Evolutionary conservation across 257 asterid genomes (phyloP).

Genomic region (Fraxinus anomala): DNA sequence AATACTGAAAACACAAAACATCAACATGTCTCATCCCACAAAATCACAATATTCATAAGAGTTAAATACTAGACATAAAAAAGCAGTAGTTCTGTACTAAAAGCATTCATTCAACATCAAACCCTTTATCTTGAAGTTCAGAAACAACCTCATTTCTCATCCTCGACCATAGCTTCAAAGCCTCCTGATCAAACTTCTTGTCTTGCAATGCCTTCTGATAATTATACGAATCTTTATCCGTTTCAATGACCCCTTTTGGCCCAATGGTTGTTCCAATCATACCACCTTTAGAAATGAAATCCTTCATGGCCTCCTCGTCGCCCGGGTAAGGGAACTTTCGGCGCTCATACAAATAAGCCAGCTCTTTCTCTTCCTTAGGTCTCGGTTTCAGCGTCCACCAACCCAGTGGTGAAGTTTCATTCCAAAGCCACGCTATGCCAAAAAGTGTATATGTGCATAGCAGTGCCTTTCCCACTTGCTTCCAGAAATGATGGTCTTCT

Average conservation of each 20-base stretch:
- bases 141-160: conserved; percentile 77
- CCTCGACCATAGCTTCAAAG: conserved; percentile 82
- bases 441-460: conserved; percentile 73
- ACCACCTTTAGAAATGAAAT: conserved; percentile 82
- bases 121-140: conserved; percentile 80
- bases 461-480: conserved; percentile 76
- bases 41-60: neutral
- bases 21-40: neutral
- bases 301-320: conserved; percentile 85
- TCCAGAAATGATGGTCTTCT: conserved; percentile 92
- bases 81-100: neutral
- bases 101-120: conserved; percentile 52
- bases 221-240: conserved; percentile 59
- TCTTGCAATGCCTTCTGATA: conserved; percentile 85
- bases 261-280: conserved; percentile 96
- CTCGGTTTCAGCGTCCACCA: conserved; percentile 90
- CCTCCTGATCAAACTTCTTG: conserved; percentile 85
- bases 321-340: conserved; percentile 85
- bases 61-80: neutral
- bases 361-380: conserved; percentile 86
- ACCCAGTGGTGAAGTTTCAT: conserved; percentile 91
- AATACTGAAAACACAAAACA: neutral
- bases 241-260: conserved; percentile 77
- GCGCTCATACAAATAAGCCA: conserved; percentile 82
- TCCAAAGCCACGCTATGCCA: conserved; percentile 71